Base-by-base conservation (phyloP, 129 eudicot species). In the Flaveria bidentis region DNA sequence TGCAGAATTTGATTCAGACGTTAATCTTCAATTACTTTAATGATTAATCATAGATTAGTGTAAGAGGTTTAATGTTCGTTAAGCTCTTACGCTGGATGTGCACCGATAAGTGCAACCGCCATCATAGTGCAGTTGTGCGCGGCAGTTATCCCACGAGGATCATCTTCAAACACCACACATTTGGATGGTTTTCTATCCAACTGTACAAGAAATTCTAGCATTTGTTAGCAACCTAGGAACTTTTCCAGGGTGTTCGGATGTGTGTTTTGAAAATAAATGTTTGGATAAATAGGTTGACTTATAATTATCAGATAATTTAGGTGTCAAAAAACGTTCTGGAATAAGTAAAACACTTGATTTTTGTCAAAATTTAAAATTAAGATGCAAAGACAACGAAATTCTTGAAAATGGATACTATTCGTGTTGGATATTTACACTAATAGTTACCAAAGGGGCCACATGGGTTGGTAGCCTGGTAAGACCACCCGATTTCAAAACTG, bases 101-200 rank as follows among this genome's bases (percentile, higher is more conserved):
- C 87, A 74, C 98, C 98, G 73, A 93, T 93, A 33, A 93, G 81
- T 70, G 90, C 98, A 67, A 89, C 74, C 14, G 96, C 98, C 98
- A 90, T 93, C 98, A 93, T 93, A 5, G 98, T 93, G 78, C 98
- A 93, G 77, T 93, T 93, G 87, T 93, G 98, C 41, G 98, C 98
- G 11, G 98, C 98, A 50, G 98, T 87, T 74, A 90, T 85, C 26
- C 96, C 98, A 78, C 97, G 87, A 6, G 98, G 97, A 73, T 93
- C 98, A 57, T 93, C 98, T 85, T 90, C 98, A 76, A 93, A 93
- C 46, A 88, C 98, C 49, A 93, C 96, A 82, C 98, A 93, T 81
- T 88, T 93, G 26, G 98, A 88, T 61, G 98, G 98, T 72, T 93
- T 93, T 70, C 98, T 67, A 57, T 93, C 98, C 93, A 93, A 78